Evolutionary conservation across 1,139 yeast genomes (phyloP).

Genomic region (Saccharomyces hybrid): DNA sequence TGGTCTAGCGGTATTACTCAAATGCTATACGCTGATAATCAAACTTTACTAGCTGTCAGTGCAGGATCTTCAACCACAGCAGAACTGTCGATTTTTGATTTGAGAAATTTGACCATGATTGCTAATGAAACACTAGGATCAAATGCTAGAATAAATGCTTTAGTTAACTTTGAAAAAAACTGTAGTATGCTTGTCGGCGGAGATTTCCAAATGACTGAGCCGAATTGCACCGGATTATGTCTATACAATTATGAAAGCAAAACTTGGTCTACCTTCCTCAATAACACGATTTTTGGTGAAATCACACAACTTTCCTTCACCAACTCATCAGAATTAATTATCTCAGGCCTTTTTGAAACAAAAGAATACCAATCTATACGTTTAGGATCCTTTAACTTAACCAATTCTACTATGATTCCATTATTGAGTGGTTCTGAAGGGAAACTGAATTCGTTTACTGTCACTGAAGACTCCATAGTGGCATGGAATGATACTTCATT

Average conservation of each 20-base stretch:
- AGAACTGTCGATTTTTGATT: conserved; percentile 17
- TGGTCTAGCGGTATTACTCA: conserved; percentile 14
- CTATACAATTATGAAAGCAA: conserved; percentile 52
- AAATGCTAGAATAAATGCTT: conserved; percentile 41
- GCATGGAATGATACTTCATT: conserved; percentile 19
- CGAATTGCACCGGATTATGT: conserved; percentile 59
- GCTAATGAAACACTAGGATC: conserved; percentile 21
- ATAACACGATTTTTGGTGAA: conserved; percentile 43
- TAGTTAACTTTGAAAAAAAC: conserved; percentile 46
- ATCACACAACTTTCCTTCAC: conserved; percentile 51
- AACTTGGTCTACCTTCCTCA: conserved; percentile 44
- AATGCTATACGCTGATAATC: conserved; percentile 15
- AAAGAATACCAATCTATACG: conserved; percentile 11
- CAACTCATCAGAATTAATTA: conserved; percentile 43
- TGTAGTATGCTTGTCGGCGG: conserved; percentile 69
- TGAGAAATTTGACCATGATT: conserved; percentile 17
- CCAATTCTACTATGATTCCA: conserved; percentile 6
- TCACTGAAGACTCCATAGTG: conserved; percentile 10
- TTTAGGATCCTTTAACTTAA: conserved; percentile 17
- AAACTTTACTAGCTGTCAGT: conserved; percentile 18
- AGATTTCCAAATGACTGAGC: conserved; percentile 54
- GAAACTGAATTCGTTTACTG: conserved; percentile 13
- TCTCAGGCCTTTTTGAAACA: conserved; percentile 51
- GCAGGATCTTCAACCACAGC: conserved; percentile 8
- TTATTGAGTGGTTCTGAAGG: conserved; percentile 8